Conservation (phyloP, 2,329 filamentous ascomycete genomes). For the Aspergillus novoparasiticus region DNA sequence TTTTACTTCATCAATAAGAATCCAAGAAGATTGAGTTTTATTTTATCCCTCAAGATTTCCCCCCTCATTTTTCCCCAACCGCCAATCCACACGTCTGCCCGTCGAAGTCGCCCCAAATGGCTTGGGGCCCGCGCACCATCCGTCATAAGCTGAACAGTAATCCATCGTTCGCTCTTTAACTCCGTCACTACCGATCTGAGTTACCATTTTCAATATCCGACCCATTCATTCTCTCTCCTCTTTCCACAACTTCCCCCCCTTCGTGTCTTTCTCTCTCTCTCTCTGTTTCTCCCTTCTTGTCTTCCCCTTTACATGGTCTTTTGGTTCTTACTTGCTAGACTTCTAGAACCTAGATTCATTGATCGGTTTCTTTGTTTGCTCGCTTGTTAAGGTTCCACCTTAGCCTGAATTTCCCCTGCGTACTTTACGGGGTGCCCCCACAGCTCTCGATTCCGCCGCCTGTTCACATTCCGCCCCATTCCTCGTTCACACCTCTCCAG, state of each 20-base stretch:
- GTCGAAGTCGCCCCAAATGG: not conserved
- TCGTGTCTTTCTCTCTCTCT: conserved; percentile 2
- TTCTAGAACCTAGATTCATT: not conserved
- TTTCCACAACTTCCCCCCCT: not conserved
- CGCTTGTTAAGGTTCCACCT: conserved; percentile 5
- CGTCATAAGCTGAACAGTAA: conserved; percentile 5
- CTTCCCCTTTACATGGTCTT: conserved; percentile 12
- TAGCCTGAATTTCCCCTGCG: conserved; percentile 5
- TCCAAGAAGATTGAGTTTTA: not conserved
- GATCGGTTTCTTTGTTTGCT: conserved; percentile 15
- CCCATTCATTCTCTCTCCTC: conserved; percentile 21
- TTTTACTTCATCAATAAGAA: not conserved
- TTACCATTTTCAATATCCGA: conserved; percentile 1
- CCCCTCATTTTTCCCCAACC: not conserved
- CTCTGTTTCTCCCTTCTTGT: conserved; percentile 19
- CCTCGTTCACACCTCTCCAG: conserved; percentile 15
- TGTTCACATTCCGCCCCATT: conserved; percentile 24
- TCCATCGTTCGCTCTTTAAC: conserved; percentile 5
- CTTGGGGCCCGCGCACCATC: conserved; percentile 4
- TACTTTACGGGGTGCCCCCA: conserved; percentile 5
- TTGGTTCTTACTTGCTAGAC: conserved; percentile 16
- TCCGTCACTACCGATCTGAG: conserved; percentile 9
- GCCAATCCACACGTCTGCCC: not conserved
- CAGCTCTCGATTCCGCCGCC: conserved; percentile 20
- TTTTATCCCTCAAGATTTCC: conserved; percentile 1